Base-by-base conservation (phyloP, 176 grass and related monocot species). In the Bonia amplexicaulis region DNA sequence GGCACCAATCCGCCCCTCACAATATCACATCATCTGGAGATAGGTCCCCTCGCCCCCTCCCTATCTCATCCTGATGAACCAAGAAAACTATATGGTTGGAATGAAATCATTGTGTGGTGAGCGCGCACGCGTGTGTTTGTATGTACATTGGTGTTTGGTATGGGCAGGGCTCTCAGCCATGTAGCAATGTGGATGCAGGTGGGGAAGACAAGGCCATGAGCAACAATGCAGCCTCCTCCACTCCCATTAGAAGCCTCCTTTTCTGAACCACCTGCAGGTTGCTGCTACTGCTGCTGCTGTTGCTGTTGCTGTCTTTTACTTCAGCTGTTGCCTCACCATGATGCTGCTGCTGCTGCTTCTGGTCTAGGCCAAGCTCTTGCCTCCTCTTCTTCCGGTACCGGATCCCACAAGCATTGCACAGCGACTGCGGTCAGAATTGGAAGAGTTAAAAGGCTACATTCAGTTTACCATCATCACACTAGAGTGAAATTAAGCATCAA, bases 391-490 rank as follows among this genome's bases (percentile, higher is more conserved):
- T 97, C 60, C 92, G 47, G 79, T 97, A 97, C 61, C 93, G 87
- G 68, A 97, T 97, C 57, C 95, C 95, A 29, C 95, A 97, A 66
- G 95, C 95, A 19, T 97, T 97, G 82, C 95, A 97, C 8, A 97
- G 84, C 16, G 92, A 91, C 95, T 97, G 82, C 9, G 2, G 77
- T 74, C 20, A 69, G 0, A 74, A 75, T 85, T 19, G 15, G 19
- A 66, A 69, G 26, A 37, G 26, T 66, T 26, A 72, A 44, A 64
- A 10, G 11, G 2, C 9, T 8, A 4, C 0, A 39, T 37, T 40
- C 41, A 6, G 17, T 51, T 51, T 71, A 23, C 62, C 46, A 23
- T 62, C 46, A 17, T 14, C 12, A 80, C 2, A 68, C 5, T 47
- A 84, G 1, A 40, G 14, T 47, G 27, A 22, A 37, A 65, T 63